phyloP scores from a whole-genome alignment of 352 stramenopile genomes.

The Blastocystis sp. region DNA sequence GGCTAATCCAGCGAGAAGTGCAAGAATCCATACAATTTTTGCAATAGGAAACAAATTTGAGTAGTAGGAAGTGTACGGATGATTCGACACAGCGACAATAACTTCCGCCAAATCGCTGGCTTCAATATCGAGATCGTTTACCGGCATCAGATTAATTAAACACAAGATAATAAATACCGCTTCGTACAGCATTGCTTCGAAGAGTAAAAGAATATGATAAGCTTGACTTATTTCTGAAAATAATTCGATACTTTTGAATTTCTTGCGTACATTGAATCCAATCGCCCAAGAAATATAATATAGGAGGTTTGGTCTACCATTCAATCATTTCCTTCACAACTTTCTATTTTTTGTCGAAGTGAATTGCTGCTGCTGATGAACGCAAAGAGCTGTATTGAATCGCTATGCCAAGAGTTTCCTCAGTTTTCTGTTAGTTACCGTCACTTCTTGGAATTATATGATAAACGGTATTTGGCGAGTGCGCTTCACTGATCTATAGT shows the following conservation, averaged over 20 bases:
- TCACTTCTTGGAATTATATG: constrained; percentile 16
- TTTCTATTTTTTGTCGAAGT: not conserved
- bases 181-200: not conserved
- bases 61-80: not conserved
- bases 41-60: not conserved
- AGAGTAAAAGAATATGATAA: not conserved
- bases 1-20: not conserved
- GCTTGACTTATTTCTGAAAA: too few species aligned
- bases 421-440: constrained; percentile 10
- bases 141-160: not conserved
- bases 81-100: not conserved
- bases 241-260: not conserved
- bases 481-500: not conserved
- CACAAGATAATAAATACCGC: constrained; percentile 1
- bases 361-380: not conserved
- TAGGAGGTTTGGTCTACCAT: not conserved
- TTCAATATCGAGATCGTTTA: constrained; percentile 3
- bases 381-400: constrained; percentile 9
- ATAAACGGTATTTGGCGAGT: not conserved
- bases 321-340: not conserved
- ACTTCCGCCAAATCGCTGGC: not conserved
- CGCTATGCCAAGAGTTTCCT: not conserved
- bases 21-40: not conserved
- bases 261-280: not conserved
- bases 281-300: not conserved